Conservation (phyloP, 495 filamentous ascomycete species). For the Aspergillus kassunensis region DNA sequence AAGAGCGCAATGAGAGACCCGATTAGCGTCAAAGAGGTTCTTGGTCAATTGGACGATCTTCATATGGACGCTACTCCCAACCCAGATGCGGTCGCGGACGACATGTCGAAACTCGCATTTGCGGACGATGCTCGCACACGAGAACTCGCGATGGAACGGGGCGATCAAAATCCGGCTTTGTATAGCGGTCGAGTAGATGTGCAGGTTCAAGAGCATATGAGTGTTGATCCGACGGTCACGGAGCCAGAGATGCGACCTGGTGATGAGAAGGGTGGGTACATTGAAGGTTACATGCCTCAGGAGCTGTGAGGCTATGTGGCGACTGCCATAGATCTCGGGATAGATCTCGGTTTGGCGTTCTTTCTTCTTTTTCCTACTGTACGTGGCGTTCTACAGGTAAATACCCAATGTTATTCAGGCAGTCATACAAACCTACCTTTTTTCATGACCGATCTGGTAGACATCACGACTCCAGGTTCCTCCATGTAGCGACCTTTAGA, state of each 20-base stretch:
- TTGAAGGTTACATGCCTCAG: conserved; percentile 44
- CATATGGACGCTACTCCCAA: conserved; percentile 14
- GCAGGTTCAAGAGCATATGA: conserved; percentile 37
- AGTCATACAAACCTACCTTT: not conserved
- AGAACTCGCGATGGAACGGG: conserved; percentile 47
- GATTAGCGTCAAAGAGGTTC: conserved; percentile 20
- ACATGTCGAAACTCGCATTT: conserved; percentile 19
- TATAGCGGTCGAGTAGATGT: conserved; percentile 35
- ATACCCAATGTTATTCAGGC: conserved; percentile 14
- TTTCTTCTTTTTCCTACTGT: not conserved
- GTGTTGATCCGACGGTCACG: conserved; percentile 10
- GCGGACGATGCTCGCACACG: conserved; percentile 24
- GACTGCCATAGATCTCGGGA: not conserved
- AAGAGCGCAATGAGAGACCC: conserved; percentile 13
- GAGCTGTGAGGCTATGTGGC: conserved; percentile 10
- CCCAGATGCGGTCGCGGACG: conserved; percentile 20
- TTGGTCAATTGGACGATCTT: conserved; percentile 31
- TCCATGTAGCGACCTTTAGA: not conserved
- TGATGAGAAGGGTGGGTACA: conserved; percentile 38
- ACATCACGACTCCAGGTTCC: not conserved
- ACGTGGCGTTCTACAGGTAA: conserved; percentile 8
- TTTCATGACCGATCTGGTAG: not conserved
- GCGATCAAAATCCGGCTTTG: conserved; percentile 31
- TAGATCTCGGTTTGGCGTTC: not conserved
- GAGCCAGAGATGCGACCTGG: conserved; percentile 33